Evolutionary conservation across 2,329 filamentous ascomycete genomes (phyloP).

Genomic region (Colletotrichum sp.): DNA sequence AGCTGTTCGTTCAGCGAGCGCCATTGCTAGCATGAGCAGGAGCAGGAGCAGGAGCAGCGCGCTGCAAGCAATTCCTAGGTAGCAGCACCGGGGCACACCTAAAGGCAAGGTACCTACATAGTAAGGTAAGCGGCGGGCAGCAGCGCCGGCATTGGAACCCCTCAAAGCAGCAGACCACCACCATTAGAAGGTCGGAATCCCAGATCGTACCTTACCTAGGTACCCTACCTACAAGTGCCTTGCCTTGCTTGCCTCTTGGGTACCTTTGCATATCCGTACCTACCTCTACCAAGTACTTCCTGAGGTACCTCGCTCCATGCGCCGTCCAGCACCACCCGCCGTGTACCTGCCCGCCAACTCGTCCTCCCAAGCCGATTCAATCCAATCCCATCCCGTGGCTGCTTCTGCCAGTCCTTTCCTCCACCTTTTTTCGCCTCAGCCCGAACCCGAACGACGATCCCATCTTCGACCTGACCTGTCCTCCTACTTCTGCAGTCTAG

Average conservation of each 20-base stretch:
- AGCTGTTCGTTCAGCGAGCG: not conserved
- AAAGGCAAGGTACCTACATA: not conserved
- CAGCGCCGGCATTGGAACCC: not conserved
- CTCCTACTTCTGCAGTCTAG: constrained; percentile 10
- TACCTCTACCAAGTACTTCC: too few relatives aligned
- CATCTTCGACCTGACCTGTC: constrained; percentile 15
- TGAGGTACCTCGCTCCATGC: not conserved
- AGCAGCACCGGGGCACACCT: not conserved
- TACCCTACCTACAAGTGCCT: not conserved
- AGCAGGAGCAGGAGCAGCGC: not conserved
- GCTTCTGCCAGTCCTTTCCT: not conserved
- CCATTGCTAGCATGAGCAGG: not conserved
- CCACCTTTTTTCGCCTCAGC: constrained; percentile 15
- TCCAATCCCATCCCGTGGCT: not conserved
- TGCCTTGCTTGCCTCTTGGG: not conserved
- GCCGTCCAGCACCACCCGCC: not conserved
- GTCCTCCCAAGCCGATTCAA: not conserved
- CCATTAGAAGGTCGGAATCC: not conserved
- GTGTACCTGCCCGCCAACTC: not conserved
- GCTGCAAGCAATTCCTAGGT: not conserved
- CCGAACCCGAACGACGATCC: constrained; percentile 18
- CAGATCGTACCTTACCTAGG: not conserved
- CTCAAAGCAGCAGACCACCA: too few relatives aligned
- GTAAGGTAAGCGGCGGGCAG: not conserved
- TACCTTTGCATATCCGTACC: not conserved